Base-by-base conservation (phyloP, 108 stramenopile genomes). In the Fistulifera solaris region DNA sequence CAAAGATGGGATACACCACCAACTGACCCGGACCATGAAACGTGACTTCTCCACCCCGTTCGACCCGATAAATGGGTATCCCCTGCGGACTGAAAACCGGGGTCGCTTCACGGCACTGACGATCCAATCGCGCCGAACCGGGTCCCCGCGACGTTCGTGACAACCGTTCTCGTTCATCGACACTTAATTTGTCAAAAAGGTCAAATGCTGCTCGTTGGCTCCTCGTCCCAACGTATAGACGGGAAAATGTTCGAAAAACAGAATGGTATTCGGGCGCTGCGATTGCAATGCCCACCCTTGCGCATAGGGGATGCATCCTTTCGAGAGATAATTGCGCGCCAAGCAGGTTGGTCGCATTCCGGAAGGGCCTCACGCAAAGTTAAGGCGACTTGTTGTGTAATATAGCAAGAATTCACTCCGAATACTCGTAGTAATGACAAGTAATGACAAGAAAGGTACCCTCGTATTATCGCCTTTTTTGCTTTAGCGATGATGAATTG, bases 1-100 rank as follows among this genome's bases (percentile, higher is more conserved):
- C 83, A 48, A 99, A 58, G 48, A 98, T 55, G 11, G 98, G 98
- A 68, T 99, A 99, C 5, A 86, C 72, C 0, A 96, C 94, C 4
- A 99, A 60, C 64, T 99, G 98, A 21, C 88, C 91, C 3, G 97
- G 98, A 5, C 98, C 98, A 72, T 99, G 98, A 54, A 70, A 99
- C 13, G 98, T 99, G 24, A 98, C 96, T 67, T 99, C 95, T 6
- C 98, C 98, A 1, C 98, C 98, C 2, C 98, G 85, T 53, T 97
- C 95, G 14, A 93, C 81, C 42, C 94, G 70, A 56, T 86, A 84
- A 14, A 94, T 71, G 18, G 85, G 87, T 10, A 78, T 73, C 12
- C 70, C 73, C 59, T 87, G 85, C 3, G 88, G 85, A 14, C 87
- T 75, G 22, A 73, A 18, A 4, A 89, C 83, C 27, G 85, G 81